phyloP scores from a whole-genome alignment of 179 eudicot genomes.

The Corrigiola litoralis region DNA sequence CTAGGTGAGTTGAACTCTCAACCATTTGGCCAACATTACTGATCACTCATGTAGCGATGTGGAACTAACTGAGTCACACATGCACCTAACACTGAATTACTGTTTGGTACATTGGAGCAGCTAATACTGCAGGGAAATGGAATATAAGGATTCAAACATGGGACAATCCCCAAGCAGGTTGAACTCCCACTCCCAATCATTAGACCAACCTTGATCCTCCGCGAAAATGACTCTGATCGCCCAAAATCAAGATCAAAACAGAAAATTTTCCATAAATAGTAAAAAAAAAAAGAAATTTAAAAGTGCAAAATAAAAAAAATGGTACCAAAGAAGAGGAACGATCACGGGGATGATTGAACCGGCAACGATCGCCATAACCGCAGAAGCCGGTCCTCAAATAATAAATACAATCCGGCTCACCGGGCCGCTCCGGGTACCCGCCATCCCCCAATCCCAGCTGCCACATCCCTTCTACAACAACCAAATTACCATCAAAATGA shows the following conservation, averaged over 20 bases:
- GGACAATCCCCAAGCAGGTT: too few species aligned
- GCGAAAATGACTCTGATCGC: slow-evolving; percentile 5
- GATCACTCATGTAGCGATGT: too few species aligned
- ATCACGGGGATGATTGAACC: slow-evolving; percentile 88
- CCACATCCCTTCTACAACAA: slow-evolving; percentile 71
- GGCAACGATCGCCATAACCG: slow-evolving; percentile 84
- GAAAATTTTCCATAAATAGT: too few species aligned
- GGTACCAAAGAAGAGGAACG: slow-evolving; percentile 19
- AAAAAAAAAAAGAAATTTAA: slow-evolving; percentile 2
- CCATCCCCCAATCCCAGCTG: slow-evolving; percentile 48
- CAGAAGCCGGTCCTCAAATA: slow-evolving; percentile 77
- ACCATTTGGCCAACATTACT: too few species aligned
- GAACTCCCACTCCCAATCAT: too few species aligned
- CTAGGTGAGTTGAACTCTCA: too few species aligned
- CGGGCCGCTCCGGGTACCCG: slow-evolving; percentile 81
- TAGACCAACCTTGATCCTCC: too few species aligned
- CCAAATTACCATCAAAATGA: not conserved
- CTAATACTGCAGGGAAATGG: too few species aligned
- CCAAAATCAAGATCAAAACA: slow-evolving; percentile 11
- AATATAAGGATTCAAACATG: too few species aligned
- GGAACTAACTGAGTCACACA: too few species aligned
- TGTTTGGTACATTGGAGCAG: too few species aligned
- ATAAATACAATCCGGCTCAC: slow-evolving; percentile 70
- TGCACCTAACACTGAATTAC: too few species aligned
- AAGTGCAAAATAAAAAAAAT: not conserved